phyloP scores from a whole-genome alignment of 148 eudicot species.

The Rheum nobile region DNA sequence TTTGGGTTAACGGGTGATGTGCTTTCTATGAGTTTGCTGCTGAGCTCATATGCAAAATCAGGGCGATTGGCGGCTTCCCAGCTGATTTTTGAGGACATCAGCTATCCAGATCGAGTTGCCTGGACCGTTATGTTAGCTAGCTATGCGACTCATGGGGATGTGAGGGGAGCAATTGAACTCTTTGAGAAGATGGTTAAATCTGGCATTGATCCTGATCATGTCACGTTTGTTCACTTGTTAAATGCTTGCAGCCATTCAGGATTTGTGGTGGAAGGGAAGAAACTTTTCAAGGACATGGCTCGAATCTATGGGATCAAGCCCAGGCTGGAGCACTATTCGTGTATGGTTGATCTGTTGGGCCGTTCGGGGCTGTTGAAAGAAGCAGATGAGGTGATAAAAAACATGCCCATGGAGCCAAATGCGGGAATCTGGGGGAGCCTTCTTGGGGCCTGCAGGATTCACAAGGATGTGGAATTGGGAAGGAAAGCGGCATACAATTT shows the following conservation, averaged over 20 bases:
- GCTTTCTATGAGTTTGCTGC: constrained; percentile 21
- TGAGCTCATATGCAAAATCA: constrained; percentile 25
- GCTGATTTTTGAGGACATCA: constrained; percentile 21
- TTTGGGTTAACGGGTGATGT: constrained; percentile 23
- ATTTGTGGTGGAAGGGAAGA: constrained; percentile 26
- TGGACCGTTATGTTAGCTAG: constrained; percentile 39
- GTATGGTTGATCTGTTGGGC: constrained; percentile 25
- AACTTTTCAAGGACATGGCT: constrained; percentile 17
- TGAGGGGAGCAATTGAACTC: constrained; percentile 21
- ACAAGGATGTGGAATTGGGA: constrained; percentile 29
- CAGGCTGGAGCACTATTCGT: constrained; percentile 24
- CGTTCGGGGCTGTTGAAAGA: constrained; percentile 21
- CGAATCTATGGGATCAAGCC: constrained; percentile 17
- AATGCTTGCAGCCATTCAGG: constrained; percentile 47
- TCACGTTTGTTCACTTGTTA: constrained; percentile 40
- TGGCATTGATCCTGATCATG: constrained; percentile 30
- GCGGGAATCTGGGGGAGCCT: constrained; percentile 22
- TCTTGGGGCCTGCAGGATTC: constrained; percentile 23
- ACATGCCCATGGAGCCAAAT: constrained; percentile 25
- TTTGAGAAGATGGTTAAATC: constrained; percentile 23
- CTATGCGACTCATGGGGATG: constrained; percentile 35
- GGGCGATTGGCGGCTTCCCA: constrained; percentile 21
- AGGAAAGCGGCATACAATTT: constrained; percentile 34
- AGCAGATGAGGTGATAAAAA: constrained; percentile 15
- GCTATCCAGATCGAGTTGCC: constrained; percentile 25